These are phyloP conservation scores for Mycena sanguinolenta DNA, from an alignment of 768 basidiomycete genomes.

Conservation along the genomic window DNA sequence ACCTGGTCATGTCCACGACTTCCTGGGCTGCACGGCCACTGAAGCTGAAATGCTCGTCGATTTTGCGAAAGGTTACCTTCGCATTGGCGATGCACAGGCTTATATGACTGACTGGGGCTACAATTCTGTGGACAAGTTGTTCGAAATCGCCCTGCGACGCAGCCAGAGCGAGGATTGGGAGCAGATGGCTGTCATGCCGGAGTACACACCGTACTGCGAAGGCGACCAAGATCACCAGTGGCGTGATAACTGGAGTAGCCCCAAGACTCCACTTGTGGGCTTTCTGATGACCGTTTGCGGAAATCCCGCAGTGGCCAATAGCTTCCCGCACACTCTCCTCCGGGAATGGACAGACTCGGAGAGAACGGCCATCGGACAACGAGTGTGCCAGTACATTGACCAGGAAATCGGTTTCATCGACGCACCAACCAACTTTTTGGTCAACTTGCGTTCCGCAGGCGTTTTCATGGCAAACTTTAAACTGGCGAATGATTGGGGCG, in stretches of 20 bases:
- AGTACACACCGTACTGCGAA: not conserved
- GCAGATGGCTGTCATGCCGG: not conserved
- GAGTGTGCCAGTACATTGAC: not conserved
- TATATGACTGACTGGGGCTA: conserved; percentile 24
- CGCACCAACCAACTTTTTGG: not conserved
- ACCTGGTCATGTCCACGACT: not conserved
- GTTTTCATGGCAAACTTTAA: conserved; percentile 34
- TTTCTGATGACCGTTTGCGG: conserved; percentile 4
- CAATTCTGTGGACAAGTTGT: conserved; percentile 12
- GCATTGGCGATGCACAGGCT: not conserved
- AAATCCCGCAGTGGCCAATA: conserved; percentile 19
- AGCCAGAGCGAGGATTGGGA: not conserved
- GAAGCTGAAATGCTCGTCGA: not conserved
- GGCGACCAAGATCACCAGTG: conserved; percentile 6
- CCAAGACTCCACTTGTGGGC: not conserved
- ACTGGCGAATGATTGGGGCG: conserved; percentile 37
- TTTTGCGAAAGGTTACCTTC: not conserved
- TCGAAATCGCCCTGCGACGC: not conserved
- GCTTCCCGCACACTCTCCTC: conserved; percentile 14
- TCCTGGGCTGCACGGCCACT: not conserved
- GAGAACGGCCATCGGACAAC: not conserved
- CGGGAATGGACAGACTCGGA: not conserved
- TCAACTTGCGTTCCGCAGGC: not conserved
- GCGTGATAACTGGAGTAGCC: not conserved
- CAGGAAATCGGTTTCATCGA: conserved; percentile 6